Evolutionary conservation across 441 rosid genomes (phyloP).

Genomic region (Aleurites moluccanus): DNA sequence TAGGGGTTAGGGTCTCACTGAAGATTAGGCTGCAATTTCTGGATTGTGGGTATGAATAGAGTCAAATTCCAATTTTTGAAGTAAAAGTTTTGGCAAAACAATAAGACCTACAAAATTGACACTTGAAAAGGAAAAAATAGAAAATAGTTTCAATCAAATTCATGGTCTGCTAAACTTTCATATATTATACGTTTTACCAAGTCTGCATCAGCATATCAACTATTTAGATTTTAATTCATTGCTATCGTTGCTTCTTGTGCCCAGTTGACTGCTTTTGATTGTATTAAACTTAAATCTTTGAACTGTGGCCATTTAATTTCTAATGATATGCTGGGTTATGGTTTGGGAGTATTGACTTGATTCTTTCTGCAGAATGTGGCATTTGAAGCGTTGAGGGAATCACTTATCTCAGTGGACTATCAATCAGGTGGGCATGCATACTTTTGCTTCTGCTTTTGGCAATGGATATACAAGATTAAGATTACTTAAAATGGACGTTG

Average conservation of each 20-base stretch:
- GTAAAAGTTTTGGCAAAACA: background rate
- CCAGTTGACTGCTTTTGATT: background rate
- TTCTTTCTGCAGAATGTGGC: conserved; percentile 65
- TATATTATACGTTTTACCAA: background rate
- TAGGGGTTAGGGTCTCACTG: background rate
- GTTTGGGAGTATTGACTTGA: conserved; percentile 25
- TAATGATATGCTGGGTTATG: conserved; percentile 8
- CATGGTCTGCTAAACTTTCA: background rate
- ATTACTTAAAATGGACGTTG: conserved; percentile 9
- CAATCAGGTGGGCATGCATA: conserved; percentile 39
- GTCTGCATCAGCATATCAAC: background rate
- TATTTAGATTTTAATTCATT: background rate
- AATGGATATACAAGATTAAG: background rate
- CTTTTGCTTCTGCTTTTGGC: background rate
- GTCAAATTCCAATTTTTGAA: background rate
- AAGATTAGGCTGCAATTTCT: background rate
- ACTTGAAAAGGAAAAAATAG: background rate
- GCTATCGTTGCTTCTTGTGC: background rate
- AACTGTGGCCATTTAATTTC: background rate
- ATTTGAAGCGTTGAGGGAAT: conserved; percentile 61
- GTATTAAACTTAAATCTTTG: conserved; percentile 12
- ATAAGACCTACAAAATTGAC: background rate
- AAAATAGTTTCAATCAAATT: background rate
- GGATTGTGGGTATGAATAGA: background rate
- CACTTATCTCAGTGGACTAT: conserved; percentile 45